Evolutionary conservation across 805 yeast species (phyloP), one percentile per base, ranked within the genome.

Genomic region (Schwanniomyces sp.): DNA sequence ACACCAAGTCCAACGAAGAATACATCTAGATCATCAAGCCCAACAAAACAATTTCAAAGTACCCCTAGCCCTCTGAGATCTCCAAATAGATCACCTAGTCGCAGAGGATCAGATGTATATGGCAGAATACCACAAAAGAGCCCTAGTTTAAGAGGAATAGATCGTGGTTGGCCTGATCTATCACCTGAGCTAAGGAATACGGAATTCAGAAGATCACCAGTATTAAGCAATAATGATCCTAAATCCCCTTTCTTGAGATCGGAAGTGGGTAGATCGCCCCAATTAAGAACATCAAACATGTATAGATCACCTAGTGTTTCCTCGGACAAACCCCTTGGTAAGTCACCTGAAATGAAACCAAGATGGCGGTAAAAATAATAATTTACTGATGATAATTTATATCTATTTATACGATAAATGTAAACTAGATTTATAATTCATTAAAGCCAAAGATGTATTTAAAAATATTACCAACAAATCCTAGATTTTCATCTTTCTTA

Each of bases 371-470:
- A 29, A 44, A 14, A 11, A 9, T 16, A 8, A n/a, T 7, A n/a
- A 11, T 18, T 16, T 34, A 34, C 11, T 14, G 4, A 6, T 18
- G 4, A 34, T 34, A 24, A 25, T 38, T 32, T 29, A 14, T 40
- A 38, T 39, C 27, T 34, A 32, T 36, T 27, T 30, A 21, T 42
- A 3, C 21, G 26, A n/a, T 5, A 14, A 18, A 37, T 25, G 26
- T 43, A 26, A 14, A 41, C 26, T 28, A 12, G 17, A 48, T 18
- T 50, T 63, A 74, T 52, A 74, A 64, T 48, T 73, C 78, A 53
- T 72, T 70, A 53, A 73, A 72, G 2, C 78, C 78, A 58, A 74
- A 74, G 30, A 74, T 56, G 48, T 57, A 69, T 52, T 63, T 69
- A 40, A 69, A 56, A 12, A 68, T 47, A 5, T 67, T 57, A 17